These are phyloP conservation scores for Hypoxylon sp. DNA, from an alignment of 2,329 filamentous ascomycete species.

Conservation along the genomic window DNA sequence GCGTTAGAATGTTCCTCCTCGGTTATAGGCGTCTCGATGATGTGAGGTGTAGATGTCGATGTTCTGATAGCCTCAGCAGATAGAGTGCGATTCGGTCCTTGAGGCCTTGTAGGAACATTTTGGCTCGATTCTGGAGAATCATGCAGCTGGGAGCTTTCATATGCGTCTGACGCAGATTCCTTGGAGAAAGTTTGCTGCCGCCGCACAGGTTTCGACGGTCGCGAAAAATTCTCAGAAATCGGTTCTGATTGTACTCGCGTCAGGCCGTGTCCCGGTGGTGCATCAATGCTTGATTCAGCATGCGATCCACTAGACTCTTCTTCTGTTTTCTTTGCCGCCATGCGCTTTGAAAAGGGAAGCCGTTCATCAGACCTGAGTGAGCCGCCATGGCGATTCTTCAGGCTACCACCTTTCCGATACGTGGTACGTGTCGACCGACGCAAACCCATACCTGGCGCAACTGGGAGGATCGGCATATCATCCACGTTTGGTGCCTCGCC, in stretches of 20 bases:
- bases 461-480: slow-evolving; percentile 88
- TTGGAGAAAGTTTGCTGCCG: slow-evolving; percentile 63
- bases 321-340: slow-evolving; percentile 72
- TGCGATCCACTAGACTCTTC: slow-evolving; percentile 58
- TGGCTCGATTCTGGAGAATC: slow-evolving; percentile 55
- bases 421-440: slow-evolving; percentile 92
- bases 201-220: slow-evolving; percentile 64
- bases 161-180: slow-evolving; percentile 55
- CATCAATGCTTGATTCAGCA: slow-evolving; percentile 58
- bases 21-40: slow-evolving; percentile 73
- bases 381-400: slow-evolving; percentile 86
- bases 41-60: slow-evolving; percentile 63
- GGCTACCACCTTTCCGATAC: slow-evolving; percentile 86
- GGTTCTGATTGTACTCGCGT: slow-evolving; percentile 79
- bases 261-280: slow-evolving; percentile 65
- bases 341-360: slow-evolving; percentile 79
- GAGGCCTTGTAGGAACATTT: slow-evolving; percentile 37
- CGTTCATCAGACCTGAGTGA: slow-evolving; percentile 85
- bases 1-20: slow-evolving; percentile 54
- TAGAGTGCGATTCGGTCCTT: slow-evolving; percentile 38
- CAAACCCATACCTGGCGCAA: slow-evolving; percentile 81
- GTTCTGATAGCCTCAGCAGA: slow-evolving; percentile 43
- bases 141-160: slow-evolving; percentile 65
- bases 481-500: slow-evolving; percentile 62
- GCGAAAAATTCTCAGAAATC: slow-evolving; percentile 71